Evolutionary conservation across 2,329 filamentous ascomycete species (phyloP).

Genomic region (Plenodomus biglobosus): DNA sequence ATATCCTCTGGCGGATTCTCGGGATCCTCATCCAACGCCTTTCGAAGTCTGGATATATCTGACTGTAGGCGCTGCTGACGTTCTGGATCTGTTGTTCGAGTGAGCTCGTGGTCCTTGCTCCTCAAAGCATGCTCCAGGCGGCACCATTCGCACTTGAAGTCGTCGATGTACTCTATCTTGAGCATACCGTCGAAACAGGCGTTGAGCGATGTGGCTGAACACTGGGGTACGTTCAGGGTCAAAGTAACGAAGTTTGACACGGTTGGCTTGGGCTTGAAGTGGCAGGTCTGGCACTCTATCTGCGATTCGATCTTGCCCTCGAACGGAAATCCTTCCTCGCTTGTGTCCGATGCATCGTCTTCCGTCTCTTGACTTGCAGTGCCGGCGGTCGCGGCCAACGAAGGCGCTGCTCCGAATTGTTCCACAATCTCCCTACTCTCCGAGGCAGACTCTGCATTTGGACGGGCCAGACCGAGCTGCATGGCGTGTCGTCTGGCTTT

Average conservation of each 20-base stretch:
- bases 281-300: constrained; percentile 87
- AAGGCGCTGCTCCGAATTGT: constrained; percentile 21
- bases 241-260: constrained; percentile 87
- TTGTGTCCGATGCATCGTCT: constrained; percentile 13
- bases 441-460: constrained; percentile 20
- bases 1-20: constrained; percentile 74
- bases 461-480: constrained; percentile 21
- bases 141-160: constrained; percentile 94
- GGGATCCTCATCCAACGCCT: constrained; percentile 76
- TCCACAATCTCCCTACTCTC: constrained; percentile 29
- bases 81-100: constrained; percentile 38
- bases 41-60: constrained; percentile 66
- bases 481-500: constrained; percentile 66
- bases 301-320: constrained; percentile 93
- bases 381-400: constrained; percentile 26
- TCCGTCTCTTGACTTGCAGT: constrained; percentile 37
- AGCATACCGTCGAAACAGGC: constrained; percentile 91
- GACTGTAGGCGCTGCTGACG: constrained; percentile 55
- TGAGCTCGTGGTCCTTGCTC: constrained; percentile 62
- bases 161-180: constrained; percentile 93
- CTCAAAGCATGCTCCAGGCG: constrained; percentile 77
- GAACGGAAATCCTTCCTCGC: constrained; percentile 80
- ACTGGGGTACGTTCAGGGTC: constrained; percentile 86
- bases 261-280: constrained; percentile 83
- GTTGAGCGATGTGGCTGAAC: constrained; percentile 74